Percentiles rank a stretch among this genome's conserved stretches.
Conservation (phyloP, 169 alveolate species). For the Eimeria zaria region DNA sequence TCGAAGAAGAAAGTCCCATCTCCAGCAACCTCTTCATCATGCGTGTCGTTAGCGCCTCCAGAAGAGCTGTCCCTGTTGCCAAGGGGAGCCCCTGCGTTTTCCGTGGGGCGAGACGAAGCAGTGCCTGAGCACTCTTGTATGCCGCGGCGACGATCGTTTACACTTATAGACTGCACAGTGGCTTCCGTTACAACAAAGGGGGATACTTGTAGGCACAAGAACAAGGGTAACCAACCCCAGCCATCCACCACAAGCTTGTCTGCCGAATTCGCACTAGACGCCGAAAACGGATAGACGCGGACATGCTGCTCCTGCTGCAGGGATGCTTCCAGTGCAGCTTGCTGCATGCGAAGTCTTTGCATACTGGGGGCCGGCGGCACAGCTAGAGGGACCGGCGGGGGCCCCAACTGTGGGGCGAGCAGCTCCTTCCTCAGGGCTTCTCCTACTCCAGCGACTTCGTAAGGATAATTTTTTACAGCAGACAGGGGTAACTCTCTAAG, state of each 20-base stretch:
- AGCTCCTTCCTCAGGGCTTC: slow-evolving; percentile 11
- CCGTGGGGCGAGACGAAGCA: not conserved
- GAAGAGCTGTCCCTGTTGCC: not conserved
- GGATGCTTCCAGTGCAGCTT: slow-evolving; percentile 44
- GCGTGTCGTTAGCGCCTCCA: not conserved
- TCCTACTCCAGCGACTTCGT: slow-evolving; percentile 71
- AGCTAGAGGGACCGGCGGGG: slow-evolving; percentile 71
- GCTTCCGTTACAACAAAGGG: slow-evolving; percentile 82
- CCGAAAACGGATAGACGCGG: slow-evolving; percentile 65
- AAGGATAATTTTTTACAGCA: slow-evolving; percentile 76
- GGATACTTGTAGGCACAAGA: slow-evolving; percentile 80
- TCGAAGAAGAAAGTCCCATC: not conserved
- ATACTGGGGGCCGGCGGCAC: slow-evolving; percentile 77
- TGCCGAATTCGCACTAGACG: slow-evolving; percentile 63
- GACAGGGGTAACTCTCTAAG: slow-evolving; percentile 76
- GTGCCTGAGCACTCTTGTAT: not conserved
- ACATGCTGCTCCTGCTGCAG: slow-evolving; percentile 68
- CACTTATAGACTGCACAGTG: slow-evolving; percentile 42
- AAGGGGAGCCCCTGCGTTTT: not conserved
- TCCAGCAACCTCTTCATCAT: not conserved
- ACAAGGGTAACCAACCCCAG: slow-evolving; percentile 79
- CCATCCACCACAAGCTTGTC: slow-evolving; percentile 83
- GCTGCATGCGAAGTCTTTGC: slow-evolving; percentile 79
- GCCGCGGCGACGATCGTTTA: slow-evolving; percentile 4
- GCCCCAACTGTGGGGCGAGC: slow-evolving; percentile 38